Evolutionary conservation across 768 basidiomycete species (phyloP).

Genomic region (Suillus spraguei): DNA sequence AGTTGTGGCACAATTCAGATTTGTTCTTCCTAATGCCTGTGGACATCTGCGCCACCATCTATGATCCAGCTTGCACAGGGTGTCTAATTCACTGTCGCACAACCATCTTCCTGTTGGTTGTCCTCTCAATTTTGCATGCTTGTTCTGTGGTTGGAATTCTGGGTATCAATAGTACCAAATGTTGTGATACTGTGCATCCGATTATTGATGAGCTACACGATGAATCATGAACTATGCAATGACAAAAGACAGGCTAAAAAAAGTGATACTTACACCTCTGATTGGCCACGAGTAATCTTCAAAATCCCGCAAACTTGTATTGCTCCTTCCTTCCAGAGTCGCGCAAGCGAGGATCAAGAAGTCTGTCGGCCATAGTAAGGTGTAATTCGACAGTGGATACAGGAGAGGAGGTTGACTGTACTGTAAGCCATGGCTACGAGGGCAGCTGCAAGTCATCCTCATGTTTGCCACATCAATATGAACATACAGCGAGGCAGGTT

Average conservation of each 20-base stretch:
- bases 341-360: conserved; percentile 32
- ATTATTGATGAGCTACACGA: conserved; percentile 31
- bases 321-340: conserved; percentile 25
- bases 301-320: conserved; percentile 32
- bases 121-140: conserved; percentile 7
- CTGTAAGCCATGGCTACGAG: conserved; percentile 5
- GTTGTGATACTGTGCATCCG: conserved; percentile 34
- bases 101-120: conserved; percentile 13
- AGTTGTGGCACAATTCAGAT: not conserved
- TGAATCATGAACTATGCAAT: fast-evolving
- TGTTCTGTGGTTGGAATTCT: conserved; percentile 16
- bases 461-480: conserved; percentile 6
- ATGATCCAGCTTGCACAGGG: conserved; percentile 18
- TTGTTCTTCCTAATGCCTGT: not conserved
- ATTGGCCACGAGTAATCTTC: conserved; percentile 37
- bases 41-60: conserved; percentile 1
- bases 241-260: too few species aligned
- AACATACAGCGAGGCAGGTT: conserved; percentile 22
- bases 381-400: conserved; percentile 29
- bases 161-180: conserved; percentile 31
- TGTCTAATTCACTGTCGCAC: conserved; percentile 12
- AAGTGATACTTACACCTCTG: conserved; percentile 27
- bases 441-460: conserved; percentile 3
- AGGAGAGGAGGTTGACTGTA: conserved; percentile 19
- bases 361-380: conserved; percentile 23